phyloP scores from a whole-genome alignment of 768 basidiomycete species.

The Phaeolepiota aurea region DNA sequence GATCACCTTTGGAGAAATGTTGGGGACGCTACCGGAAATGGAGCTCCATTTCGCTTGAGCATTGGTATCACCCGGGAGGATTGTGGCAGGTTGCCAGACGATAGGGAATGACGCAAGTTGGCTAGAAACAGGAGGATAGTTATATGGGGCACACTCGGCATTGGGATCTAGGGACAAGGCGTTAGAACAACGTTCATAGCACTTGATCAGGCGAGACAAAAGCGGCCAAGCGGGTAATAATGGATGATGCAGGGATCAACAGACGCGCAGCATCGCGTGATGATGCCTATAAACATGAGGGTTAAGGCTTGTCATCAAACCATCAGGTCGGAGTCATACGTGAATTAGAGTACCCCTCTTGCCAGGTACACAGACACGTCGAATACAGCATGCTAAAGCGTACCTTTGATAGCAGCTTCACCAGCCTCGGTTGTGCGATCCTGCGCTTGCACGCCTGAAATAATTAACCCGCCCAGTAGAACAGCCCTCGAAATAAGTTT shows the following conservation, averaged over 20 bases:
- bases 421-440: conserved; percentile 24
- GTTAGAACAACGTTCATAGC: not conserved
- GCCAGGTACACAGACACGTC: not conserved
- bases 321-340: not conserved
- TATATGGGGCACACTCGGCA: conserved; percentile 35
- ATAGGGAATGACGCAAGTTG: conserved; percentile 30
- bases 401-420: conserved; percentile 29
- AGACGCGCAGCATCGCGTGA: conserved; percentile 1
- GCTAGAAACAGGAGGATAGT: conserved; percentile 24
- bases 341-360: not conserved
- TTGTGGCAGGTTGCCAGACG: conserved; percentile 34
- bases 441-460: conserved; percentile 8
- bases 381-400: conserved; percentile 3
- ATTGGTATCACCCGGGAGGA: conserved; percentile 32
- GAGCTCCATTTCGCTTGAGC: conserved; percentile 33
- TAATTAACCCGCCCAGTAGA: not conserved
- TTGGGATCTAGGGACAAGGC: conserved; percentile 16
- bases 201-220: not conserved
- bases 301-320: not conserved
- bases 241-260: not conserved
- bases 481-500: too few relatives aligned
- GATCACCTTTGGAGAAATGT: conserved; percentile 34
- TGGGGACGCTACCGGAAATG: conserved; percentile 36
- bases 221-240: not conserved
- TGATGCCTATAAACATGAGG: not conserved